Evolutionary conservation across 176 grass and related monocot species (phyloP), one percentile per base, ranked within the genome.

Genomic region (Aegilops longissima): DNA sequence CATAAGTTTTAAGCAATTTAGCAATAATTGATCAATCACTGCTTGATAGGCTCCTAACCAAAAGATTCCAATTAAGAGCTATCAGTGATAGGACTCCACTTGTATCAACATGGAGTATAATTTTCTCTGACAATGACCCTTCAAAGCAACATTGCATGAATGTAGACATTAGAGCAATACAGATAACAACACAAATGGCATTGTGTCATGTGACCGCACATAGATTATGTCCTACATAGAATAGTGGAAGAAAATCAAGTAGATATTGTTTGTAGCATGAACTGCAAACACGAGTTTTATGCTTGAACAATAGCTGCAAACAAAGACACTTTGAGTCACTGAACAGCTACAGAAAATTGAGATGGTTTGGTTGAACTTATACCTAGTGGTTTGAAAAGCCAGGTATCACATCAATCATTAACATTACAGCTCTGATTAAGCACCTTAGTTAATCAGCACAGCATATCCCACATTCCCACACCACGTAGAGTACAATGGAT

Each of bases 401-500:
- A 67, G 25, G n/a, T 47, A 56, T 72, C 67, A 58, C 66, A 76
- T 25, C 54, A 67, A 61, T 76, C 65, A 61, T 54, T 85, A 31
- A 8, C 27, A 67, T 78, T 49, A 80, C 16, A 88, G 40, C 34
- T 76, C 58, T 4, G 25, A 69, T 3, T 80, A 83, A 77, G n/a
- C 45, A 86, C 18, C 6, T 85, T 68, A 86, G 14, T 75, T 54
- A 77, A 74, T 79, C 71, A 61, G 70, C 47, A 68, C 8, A 79
- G 45, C 58, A 87, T 54, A 66, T 82, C 51, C 27, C 80, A 38
- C 70, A 80, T 33, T 66, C n/a, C 70, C 39, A 56, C 29, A 49
- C 77, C 11, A 59, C 52, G 45, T 34, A 83, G 8, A 77, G 47
- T 70, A 89, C 54, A 45, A 24, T n/a, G 75, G 31, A 80, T 23